Conservation (phyloP, 768 basidiomycete genomes). For the Boletus subcaerulescens region DNA sequence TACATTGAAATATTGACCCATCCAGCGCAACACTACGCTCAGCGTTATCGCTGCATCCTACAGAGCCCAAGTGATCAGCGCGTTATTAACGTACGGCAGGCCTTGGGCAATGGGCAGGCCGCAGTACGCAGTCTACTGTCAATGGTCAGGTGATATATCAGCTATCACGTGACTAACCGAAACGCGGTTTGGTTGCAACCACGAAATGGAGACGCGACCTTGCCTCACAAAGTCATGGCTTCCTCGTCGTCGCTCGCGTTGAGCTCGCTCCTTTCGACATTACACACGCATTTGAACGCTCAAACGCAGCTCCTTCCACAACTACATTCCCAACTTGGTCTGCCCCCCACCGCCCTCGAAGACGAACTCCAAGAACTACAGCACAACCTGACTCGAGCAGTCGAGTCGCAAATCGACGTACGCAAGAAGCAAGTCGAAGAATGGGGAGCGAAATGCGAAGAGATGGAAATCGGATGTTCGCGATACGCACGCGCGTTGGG, state of each 20-base stretch:
- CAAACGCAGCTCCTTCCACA: conserved; percentile 82
- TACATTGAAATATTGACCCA: too few relatives aligned
- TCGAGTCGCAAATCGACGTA: conserved; percentile 68
- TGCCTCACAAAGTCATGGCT: conserved; percentile 19
- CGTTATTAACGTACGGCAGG: too few relatives aligned
- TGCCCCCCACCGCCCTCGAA: conserved; percentile 75
- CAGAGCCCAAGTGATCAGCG: too few relatives aligned
- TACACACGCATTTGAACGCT: conserved; percentile 73
- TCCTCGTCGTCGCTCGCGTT: conserved; percentile 39
- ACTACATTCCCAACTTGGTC: conserved; percentile 79
- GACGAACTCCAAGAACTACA: conserved; percentile 77
- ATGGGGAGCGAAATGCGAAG: conserved; percentile 63
- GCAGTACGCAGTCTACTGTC: too few relatives aligned
- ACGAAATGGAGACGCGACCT: conserved; percentile 11
- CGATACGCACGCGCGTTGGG: conserved; percentile 71
- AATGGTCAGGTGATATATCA: too few relatives aligned
- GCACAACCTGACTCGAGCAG: conserved; percentile 68
- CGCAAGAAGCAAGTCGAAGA: conserved; percentile 75
- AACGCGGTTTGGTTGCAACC: conserved; percentile 26
- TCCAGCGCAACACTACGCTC: too few relatives aligned
- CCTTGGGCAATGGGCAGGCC: too few relatives aligned
- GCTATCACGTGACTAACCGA: conserved; percentile 16
- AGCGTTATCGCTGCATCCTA: too few relatives aligned
- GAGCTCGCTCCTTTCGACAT: conserved; percentile 68
- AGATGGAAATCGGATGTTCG: conserved; percentile 61